Evolutionary conservation across 768 basidiomycete species (phyloP), one percentile per base, ranked within the genome.

Genomic region (Pleurotus citrinopileatus): DNA sequence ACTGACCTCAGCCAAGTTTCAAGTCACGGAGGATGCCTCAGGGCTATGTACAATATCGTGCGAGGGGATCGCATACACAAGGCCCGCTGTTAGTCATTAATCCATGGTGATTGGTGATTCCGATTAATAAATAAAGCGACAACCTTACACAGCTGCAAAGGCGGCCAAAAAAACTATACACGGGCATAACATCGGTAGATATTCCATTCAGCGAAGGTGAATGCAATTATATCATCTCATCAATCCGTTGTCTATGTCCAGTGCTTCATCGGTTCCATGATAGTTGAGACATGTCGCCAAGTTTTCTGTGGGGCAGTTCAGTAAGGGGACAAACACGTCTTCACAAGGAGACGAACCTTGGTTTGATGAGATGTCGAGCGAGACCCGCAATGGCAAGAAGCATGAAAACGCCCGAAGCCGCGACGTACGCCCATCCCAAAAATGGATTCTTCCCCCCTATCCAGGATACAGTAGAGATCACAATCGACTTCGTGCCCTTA

Each of bases 361-460:
- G 97, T 66, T 87, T 94, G 71, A 98, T 80, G 55, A 97, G 73
- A 73, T 99, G 96, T 55, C 94, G 82, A 45, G 90, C 82, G n/a
- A 94, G 91, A 22, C 97, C 93, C 22, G 86, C 78, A 45, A 98
- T 68, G 22, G 92, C 94, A 37, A 99, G 82, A 10, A 91, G 75
- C 15, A 98, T 85, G 66, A 97, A 98, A 13, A 98, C 77, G 15
- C 80, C 82, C 1, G 95, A 85, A 1, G 94, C 83, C 13, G 87
- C 95, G 42, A 99, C 87, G 64, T 99, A 99, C 2, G 94, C 92
- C 94, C 95, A 98, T 6, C 97, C 97, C 17, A 99, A 78, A 85
- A 99, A 99, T 1, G 94, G 86, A 62, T 99, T 98, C 74, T 96
- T 95, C 36, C 97, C 97, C 9, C 97, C 97, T 65, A 97, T 93